Conservation (phyloP, 768 basidiomycete genomes). For the Clitopilus hobsonii region DNA sequence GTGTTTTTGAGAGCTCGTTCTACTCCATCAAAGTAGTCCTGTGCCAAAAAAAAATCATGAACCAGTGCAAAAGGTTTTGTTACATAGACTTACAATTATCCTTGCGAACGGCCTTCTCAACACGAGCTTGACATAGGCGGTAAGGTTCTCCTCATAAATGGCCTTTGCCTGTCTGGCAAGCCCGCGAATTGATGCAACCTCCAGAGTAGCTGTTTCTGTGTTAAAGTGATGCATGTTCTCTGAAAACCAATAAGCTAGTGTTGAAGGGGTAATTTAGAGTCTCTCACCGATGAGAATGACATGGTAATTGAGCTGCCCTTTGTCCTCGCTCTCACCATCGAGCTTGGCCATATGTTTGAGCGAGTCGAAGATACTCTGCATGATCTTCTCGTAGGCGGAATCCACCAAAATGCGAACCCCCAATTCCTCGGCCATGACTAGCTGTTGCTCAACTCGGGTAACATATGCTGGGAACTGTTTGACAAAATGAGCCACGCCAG, state of each 20-base stretch:
- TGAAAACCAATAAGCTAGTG: slow-evolving; percentile 23
- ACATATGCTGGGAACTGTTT: slow-evolving; percentile 91
- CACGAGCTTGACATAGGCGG: slow-evolving; percentile 81
- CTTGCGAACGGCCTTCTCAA: slow-evolving; percentile 83
- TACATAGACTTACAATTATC: slow-evolving; percentile 60
- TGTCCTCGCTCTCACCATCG: slow-evolving; percentile 91
- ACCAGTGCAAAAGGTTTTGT: not conserved
- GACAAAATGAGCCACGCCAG: slow-evolving; percentile 88
- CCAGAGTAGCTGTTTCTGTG: slow-evolving; percentile 70
- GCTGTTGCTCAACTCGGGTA: slow-evolving; percentile 76
- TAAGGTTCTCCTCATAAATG: slow-evolving; percentile 87
- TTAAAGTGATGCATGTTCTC: slow-evolving; percentile 98
- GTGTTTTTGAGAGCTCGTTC: slow-evolving; percentile 84
- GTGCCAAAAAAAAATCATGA: slow-evolving; percentile 5
- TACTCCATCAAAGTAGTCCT: slow-evolving; percentile 95
- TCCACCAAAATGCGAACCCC: slow-evolving; percentile 79
- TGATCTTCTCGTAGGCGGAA: slow-evolving; percentile 81
- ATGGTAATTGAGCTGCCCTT: slow-evolving; percentile 95
- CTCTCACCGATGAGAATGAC: slow-evolving; percentile 89
- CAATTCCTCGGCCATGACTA: slow-evolving; percentile 69
- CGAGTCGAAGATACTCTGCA: slow-evolving; percentile 87
- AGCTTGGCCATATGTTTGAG: slow-evolving; percentile 95
- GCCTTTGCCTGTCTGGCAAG: slow-evolving; percentile 72
- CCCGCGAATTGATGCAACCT: slow-evolving; percentile 53
- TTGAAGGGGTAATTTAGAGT: slow-evolving; percentile 3